Evolutionary conservation across 768 basidiomycete species (phyloP), one percentile per base, ranked within the genome.

Genomic region (Xanthoconium purpureum): DNA sequence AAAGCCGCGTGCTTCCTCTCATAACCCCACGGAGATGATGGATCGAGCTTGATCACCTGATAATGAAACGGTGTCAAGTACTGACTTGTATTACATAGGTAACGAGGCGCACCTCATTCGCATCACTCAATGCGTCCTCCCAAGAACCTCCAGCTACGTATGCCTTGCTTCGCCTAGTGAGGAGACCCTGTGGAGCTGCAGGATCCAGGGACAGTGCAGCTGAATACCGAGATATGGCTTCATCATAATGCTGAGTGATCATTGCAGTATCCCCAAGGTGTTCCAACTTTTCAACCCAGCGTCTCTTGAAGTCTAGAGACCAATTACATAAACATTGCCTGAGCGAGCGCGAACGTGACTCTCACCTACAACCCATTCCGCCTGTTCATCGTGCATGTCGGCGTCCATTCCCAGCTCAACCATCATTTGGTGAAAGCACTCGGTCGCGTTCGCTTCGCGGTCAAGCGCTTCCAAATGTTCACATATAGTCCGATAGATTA

Each of bases 301-400:
- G 45, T 11, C 9, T 17, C 24, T 44, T 54, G 30, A 55, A 33
- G 1, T 18, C 56, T 55, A 13, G 32, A 20, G 28, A 29, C 15
- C 14, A 28, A 44, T 29, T 11, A 28, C 42, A 12, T 1, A 28
- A 28, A 29, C 28, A 13, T 15, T 13, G 29, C 43, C 13, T 7
- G 28, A 13, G 24, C 24, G 4, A 24, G 24, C 24, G 4, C 24
- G 24, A 24, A 24, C 24, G 24, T 24, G 24, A 24, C 13, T 1
- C 52, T 47, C 35, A 57, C 59, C 52, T 9, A 17, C 3, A 18
- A 37, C 37, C 60, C 59, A 61, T 9, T 36, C 5, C 3, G 6
- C 7, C 39, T 43, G 43, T n/a, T 54, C 32, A 12, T 28, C 33
- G 9, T 24, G 10, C 10, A 38, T 28, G 15, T 17, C 13, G 6